phyloP scores from a whole-genome alignment of 2,329 filamentous ascomycete genomes.

The Penicillium italicum region DNA sequence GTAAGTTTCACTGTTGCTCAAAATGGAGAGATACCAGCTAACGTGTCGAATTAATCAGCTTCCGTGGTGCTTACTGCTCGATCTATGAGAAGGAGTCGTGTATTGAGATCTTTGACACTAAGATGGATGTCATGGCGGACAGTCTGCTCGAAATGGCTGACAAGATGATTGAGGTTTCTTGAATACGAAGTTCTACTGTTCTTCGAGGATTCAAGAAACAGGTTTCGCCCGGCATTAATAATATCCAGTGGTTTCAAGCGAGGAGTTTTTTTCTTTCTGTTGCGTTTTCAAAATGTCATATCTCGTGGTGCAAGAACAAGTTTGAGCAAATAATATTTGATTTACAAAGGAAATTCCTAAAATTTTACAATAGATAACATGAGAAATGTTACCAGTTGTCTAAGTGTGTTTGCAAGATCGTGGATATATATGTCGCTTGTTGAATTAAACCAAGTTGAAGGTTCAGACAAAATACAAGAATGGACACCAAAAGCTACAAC shows the following conservation, averaged over 20 bases:
- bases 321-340: neutral
- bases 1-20: neutral
- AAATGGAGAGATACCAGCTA: neutral
- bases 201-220: neutral
- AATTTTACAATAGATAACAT: neutral
- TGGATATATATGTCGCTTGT: neutral
- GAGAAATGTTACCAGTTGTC: neutral
- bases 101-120: constrained; percentile 48
- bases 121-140: constrained; percentile 52
- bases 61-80: constrained; percentile 54
- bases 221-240: neutral
- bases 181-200: neutral
- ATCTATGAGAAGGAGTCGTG: constrained; percentile 53
- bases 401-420: neutral
- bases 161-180: constrained; percentile 24
- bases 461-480: too few species aligned
- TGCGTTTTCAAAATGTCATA: neutral
- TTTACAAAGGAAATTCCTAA: neutral
- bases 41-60: constrained; percentile 12
- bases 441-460: too few species aligned
- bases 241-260: neutral
- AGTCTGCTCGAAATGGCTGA: constrained; percentile 49
- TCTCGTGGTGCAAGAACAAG: neutral
- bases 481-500: too few species aligned
- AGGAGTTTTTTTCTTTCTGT: too few species aligned